These are phyloP conservation scores for Bipolaris sorokiniana DNA, from an alignment of 2,329 filamentous ascomycete species.

Conservation along the genomic window DNA sequence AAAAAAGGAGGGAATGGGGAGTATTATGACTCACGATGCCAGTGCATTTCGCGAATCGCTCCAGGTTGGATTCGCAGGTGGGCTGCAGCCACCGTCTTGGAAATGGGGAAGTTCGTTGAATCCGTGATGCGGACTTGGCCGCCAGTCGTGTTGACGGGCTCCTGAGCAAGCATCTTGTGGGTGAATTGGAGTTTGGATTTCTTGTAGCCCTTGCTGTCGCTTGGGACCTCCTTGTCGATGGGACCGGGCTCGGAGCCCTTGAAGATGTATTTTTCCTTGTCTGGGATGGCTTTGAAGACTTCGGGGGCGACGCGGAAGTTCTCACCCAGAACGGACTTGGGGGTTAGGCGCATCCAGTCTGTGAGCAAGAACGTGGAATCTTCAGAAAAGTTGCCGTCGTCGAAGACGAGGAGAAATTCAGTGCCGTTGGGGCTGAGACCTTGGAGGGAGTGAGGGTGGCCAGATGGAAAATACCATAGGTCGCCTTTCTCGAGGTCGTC, in stretches of 20 bases:
- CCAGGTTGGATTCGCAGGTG: slow-evolving; percentile 74
- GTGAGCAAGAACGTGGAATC: slow-evolving; percentile 75
- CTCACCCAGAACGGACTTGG: slow-evolving; percentile 72
- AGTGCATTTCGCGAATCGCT: slow-evolving; percentile 79
- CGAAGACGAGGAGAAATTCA: slow-evolving; percentile 69
- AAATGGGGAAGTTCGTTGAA: slow-evolving; percentile 76
- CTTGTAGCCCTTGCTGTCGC: slow-evolving; percentile 63
- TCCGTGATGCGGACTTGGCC: slow-evolving; percentile 77
- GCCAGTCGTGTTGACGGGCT: slow-evolving; percentile 69
- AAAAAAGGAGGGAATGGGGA: background rate
- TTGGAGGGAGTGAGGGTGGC: slow-evolving; percentile 78
- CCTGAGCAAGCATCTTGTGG: slow-evolving; percentile 73
- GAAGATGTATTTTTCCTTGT: slow-evolving; percentile 77
- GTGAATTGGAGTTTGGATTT: slow-evolving; percentile 72
- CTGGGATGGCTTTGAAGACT: slow-evolving; percentile 71
- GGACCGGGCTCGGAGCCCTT: slow-evolving; percentile 68
- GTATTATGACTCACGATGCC: slow-evolving; percentile 61
- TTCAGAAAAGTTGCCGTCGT: slow-evolving; percentile 65
- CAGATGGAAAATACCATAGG: slow-evolving; percentile 81
- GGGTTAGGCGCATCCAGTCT: slow-evolving; percentile 76
- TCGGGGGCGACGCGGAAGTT: slow-evolving; percentile 77
- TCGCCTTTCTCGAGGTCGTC: slow-evolving; percentile 79
- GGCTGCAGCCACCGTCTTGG: slow-evolving; percentile 74
- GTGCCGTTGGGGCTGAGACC: slow-evolving; percentile 70
- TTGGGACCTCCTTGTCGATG: slow-evolving; percentile 69